A percentile compares a stretch with the other conserved stretches of the same genome.
Evolutionary conservation across 768 basidiomycete species (phyloP).

Genomic region (Macrolepiota albuminosa): DNA sequence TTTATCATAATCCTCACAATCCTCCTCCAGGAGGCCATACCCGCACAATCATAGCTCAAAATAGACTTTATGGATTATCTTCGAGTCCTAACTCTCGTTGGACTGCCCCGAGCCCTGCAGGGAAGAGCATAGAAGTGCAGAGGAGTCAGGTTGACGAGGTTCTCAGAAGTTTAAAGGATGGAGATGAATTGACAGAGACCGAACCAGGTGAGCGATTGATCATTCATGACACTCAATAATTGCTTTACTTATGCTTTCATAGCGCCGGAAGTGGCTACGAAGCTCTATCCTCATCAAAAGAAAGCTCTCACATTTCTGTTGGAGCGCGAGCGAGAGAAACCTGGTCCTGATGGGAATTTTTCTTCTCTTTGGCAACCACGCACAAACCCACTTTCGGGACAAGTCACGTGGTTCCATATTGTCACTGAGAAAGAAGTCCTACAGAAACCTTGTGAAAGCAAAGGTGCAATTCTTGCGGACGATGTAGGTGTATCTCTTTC

Average conservation of each 20-base stretch:
- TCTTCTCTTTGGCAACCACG: slow-evolving; percentile 71
- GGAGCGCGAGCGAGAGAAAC: slow-evolving; percentile 74
- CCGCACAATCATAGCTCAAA: slow-evolving; percentile 33
- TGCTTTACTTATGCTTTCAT: not conserved
- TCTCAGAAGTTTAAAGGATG: slow-evolving; percentile 83
- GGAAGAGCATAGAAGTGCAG: slow-evolving; percentile 87
- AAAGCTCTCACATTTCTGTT: slow-evolving; percentile 95
- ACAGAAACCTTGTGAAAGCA: slow-evolving; percentile 64
- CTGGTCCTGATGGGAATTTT: slow-evolving; percentile 51
- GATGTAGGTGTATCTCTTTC: slow-evolving; percentile 58
- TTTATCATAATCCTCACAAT: slow-evolving; percentile 88
- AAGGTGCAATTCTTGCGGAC: slow-evolving; percentile 92
- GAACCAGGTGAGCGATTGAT: slow-evolving; percentile 63
- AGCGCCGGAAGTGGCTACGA: slow-evolving; percentile 76
- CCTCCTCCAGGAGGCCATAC: slow-evolving; percentile 67
- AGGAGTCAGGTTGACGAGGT: slow-evolving; percentile 91
- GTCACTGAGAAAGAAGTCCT: slow-evolving; percentile 78
- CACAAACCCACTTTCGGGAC: slow-evolving; percentile 40
- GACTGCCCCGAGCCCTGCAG: slow-evolving; percentile 49
- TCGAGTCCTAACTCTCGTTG: slow-evolving; percentile 41
- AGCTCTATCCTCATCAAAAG: slow-evolving; percentile 95
- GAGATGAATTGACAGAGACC: slow-evolving; percentile 82
- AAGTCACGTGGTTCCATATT: slow-evolving; percentile 66
- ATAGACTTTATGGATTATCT: slow-evolving; percentile 33
- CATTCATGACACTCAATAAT: not conserved